Conservation (phyloP, 2,329 filamentous ascomycete species). For the Penicillium sp. region DNA sequence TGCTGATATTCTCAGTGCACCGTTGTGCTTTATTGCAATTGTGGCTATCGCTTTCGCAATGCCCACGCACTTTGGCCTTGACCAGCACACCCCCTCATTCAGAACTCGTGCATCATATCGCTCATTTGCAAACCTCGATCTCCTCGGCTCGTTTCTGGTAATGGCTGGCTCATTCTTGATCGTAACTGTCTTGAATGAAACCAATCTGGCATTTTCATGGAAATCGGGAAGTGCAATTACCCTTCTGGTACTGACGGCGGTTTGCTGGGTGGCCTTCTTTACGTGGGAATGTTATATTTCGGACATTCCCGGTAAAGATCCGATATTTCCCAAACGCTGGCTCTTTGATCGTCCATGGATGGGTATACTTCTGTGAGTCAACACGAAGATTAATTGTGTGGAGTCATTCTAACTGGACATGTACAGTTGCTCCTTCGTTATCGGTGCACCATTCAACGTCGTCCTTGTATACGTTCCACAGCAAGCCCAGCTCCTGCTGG, state of each 20-base stretch:
- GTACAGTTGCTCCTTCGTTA: conserved; percentile 25
- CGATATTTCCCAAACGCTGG: conserved; percentile 29
- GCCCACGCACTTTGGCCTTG: conserved; percentile 24
- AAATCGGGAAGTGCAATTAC: conserved; percentile 33
- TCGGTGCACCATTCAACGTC: conserved; percentile 26
- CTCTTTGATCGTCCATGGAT: conserved; percentile 25
- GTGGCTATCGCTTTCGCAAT: conserved; percentile 17
- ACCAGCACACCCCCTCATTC: conserved; percentile 25
- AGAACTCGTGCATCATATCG: conserved; percentile 25
- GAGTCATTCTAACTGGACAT: not conserved
- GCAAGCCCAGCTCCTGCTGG: conserved; percentile 25
- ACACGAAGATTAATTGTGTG: not conserved
- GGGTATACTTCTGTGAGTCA: conserved; percentile 24
- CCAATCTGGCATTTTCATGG: conserved; percentile 44
- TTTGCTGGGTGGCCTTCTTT: conserved; percentile 31
- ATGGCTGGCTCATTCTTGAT: conserved; percentile 44
- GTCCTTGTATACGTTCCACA: conserved; percentile 30
- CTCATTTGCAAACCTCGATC: conserved; percentile 23
- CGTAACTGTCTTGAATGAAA: conserved; percentile 47
- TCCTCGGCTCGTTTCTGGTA: conserved; percentile 27
- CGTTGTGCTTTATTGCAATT: conserved; percentile 20
- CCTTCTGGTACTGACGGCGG: conserved; percentile 20
- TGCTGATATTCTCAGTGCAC: conserved; percentile 9
- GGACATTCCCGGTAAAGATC: conserved; percentile 19
- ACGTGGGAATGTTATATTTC: conserved; percentile 30